Evolutionary conservation across 2,329 filamentous ascomycete species (phyloP).

Genomic region (Elsinoe perseae): DNA sequence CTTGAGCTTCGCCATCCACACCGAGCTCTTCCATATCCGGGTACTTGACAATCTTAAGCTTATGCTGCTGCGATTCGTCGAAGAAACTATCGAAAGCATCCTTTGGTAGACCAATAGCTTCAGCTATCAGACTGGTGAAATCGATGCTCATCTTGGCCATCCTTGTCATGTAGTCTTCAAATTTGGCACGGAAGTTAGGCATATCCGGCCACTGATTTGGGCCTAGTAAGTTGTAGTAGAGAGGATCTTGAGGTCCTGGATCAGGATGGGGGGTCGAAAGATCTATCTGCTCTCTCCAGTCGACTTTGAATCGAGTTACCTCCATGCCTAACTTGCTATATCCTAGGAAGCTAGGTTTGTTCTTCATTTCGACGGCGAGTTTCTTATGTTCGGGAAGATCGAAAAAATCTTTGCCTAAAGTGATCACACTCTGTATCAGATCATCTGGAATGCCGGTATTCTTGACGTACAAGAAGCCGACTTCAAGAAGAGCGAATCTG

Average conservation of each 20-base stretch:
- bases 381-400: conserved; percentile 70
- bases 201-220: conserved; percentile 74
- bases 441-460: conserved; percentile 65
- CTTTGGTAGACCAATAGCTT: conserved; percentile 65
- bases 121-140: conserved; percentile 75
- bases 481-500: conserved; percentile 68
- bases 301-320: conserved; percentile 63
- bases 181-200: conserved; percentile 60
- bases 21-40: conserved; percentile 50
- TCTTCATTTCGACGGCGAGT: conserved; percentile 49
- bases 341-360: conserved; percentile 40
- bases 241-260: conserved; percentile 54
- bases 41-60: conserved; percentile 83
- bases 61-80: conserved; percentile 65
- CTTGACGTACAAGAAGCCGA: conserved; percentile 81
- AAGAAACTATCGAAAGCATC: conserved; percentile 73
- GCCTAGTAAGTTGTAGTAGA: conserved; percentile 68
- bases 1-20: conserved; percentile 49
- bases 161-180: conserved; percentile 64
- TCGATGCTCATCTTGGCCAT: conserved; percentile 66
- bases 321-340: conserved; percentile 48
- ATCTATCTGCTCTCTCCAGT: conserved; percentile 82
- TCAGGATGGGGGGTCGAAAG: conserved; percentile 69
- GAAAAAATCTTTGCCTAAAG: conserved; percentile 66
- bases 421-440: conserved; percentile 58